Evolutionary conservation across 2,329 filamentous ascomycete species (phyloP), one percentile per base, ranked within the genome.

Genomic region (Phyllosticta capitalensis): DNA sequence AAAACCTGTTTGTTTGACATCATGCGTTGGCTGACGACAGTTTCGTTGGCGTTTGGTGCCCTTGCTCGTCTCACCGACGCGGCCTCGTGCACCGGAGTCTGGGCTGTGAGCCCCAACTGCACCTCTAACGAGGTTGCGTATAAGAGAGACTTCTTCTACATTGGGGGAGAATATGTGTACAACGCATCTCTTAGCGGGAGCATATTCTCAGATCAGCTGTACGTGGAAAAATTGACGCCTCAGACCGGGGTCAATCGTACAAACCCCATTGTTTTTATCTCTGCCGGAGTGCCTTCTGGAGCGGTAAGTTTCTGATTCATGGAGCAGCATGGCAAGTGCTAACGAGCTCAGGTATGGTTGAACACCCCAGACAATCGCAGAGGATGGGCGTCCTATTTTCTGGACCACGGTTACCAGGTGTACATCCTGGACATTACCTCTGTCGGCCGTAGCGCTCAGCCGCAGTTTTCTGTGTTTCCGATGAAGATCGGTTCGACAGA

Each of bases 211-310:
- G 73, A 74, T 57, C 80, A 83, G 69, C 80, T 82, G 73, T 82
- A 83, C 63, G 78, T 82, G 26, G 81, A 83, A 69, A 72, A 72
- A 59, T 70, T 81, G 17, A 63, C 65, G 6, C 77, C 78, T 14
- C 61, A 65, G 5, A 22, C 53, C 9, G 67, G 66, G 33, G 64
- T 59, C 61, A 30, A 64, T 55, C 56, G 65, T 51, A 60, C 63
- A 45, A 63, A 65, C 52, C 67, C 66, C 5, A 61, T 68, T 24
- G 60, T 68, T 45, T 67, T 68, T 19, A 56, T 68, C 24, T 64
- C 64, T 12, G 67, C 62, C 1, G 65, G 65, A 54, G 65, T 52
- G 22, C 48, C 57, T 19, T 55, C 57, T 5, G 57, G 57, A 54
- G 52, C 49, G 20, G 57, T 59, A 55, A 59, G 52, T 45, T 33